phyloP scores from a whole-genome alignment of 179 eudicot genomes.

The Beta macrorhiza region DNA sequence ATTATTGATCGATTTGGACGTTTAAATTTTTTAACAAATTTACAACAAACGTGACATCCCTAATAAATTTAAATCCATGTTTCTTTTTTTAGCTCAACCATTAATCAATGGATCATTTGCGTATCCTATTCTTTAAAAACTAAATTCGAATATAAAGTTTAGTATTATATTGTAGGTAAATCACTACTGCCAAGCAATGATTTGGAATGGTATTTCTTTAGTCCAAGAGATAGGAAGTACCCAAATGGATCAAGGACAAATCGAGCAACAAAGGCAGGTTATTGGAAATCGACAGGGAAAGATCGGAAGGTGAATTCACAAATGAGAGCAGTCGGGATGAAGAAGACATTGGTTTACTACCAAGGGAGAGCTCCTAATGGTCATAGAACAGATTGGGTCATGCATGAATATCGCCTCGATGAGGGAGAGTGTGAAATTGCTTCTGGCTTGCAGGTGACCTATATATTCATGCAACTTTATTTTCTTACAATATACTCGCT shows the following conservation, averaged over 20 bases:
- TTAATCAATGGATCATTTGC: no score
- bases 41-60: no score
- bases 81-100: no score
- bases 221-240: constrained; percentile 83
- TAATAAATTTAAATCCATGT: no score
- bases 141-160: no score
- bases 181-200: constrained; percentile 89
- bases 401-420: constrained; percentile 89
- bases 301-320: constrained; percentile 70
- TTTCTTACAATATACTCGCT: neutral
- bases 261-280: constrained; percentile 78
- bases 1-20: no score
- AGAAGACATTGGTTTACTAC: constrained; percentile 87
- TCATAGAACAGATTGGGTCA: constrained; percentile 75
- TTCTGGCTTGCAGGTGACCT: constrained; percentile 65
- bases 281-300: constrained; percentile 92
- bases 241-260: constrained; percentile 91
- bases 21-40: no score
- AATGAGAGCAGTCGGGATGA: constrained; percentile 67
- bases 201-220: constrained; percentile 85
- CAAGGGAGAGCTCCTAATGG: constrained; percentile 95
- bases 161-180: constrained; percentile 42
- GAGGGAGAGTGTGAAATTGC: constrained; percentile 69
- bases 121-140: no score
- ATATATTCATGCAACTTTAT: neutral